Evolutionary conservation across 805 yeast genomes (phyloP).

Genomic region (Starmerella bombicola): DNA sequence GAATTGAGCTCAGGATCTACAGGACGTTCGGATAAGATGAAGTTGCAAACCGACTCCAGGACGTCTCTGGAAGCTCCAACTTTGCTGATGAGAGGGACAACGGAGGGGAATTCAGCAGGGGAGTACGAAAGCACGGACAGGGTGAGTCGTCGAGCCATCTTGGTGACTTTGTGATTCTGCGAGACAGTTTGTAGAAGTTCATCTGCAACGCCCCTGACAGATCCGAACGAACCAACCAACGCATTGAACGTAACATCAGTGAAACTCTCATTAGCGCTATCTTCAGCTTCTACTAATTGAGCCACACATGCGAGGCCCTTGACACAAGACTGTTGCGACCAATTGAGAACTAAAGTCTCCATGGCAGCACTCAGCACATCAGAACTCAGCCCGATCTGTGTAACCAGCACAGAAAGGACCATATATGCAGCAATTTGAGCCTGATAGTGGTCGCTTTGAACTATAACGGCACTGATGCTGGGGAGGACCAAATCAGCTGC

Average conservation of each 20-base stretch:
- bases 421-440: slow-evolving; percentile 77
- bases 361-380: slow-evolving; percentile 49
- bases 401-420: slow-evolving; percentile 59
- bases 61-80: neutral
- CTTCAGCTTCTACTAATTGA: slow-evolving; percentile 25
- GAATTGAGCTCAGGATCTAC: slow-evolving; percentile 12
- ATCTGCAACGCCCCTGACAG: neutral
- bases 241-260: slow-evolving; percentile 14
- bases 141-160: neutral
- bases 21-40: slow-evolving; percentile 4
- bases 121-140: neutral
- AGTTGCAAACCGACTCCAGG: neutral
- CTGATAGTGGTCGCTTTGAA: slow-evolving; percentile 33
- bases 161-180: neutral
- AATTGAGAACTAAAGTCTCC: slow-evolving; percentile 41
- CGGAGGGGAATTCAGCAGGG: slow-evolving; percentile 14
- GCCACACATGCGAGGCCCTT: slow-evolving; percentile 29
- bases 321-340: slow-evolving; percentile 28
- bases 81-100: slow-evolving; percentile 9
- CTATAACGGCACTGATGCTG: slow-evolving; percentile 25
- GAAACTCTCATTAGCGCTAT: slow-evolving; percentile 17
- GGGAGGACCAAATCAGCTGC: slow-evolving; percentile 30
- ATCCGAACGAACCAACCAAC: slow-evolving; percentile 6
- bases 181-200: neutral
- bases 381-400: slow-evolving; percentile 51